Conservation (phyloP, 1,284 basidiomycete genomes). For the Austroboletus olivaceoglutinosus region DNA sequence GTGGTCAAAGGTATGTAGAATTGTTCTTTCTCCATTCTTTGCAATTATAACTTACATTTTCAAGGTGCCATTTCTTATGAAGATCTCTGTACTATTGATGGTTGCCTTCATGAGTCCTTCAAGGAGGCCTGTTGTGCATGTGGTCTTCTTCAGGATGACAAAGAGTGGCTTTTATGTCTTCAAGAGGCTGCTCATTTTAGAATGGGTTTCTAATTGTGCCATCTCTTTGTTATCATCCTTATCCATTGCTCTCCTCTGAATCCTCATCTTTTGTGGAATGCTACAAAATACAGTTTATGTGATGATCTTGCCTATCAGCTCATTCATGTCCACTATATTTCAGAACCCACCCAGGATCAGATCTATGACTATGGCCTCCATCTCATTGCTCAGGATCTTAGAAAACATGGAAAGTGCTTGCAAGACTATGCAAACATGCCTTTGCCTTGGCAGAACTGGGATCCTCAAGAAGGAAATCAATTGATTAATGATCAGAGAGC, state of each 20-base stretch:
- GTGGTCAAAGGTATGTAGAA: slow-evolving; percentile 26
- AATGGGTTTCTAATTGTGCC: background rate
- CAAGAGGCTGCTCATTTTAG: background rate
- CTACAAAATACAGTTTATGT: slow-evolving; percentile 33
- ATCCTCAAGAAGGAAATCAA: slow-evolving; percentile 25
- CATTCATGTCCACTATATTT: background rate
- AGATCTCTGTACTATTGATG: slow-evolving; percentile 25
- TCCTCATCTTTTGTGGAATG: background rate
- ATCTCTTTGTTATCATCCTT: background rate
- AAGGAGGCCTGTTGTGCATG: slow-evolving; percentile 29
- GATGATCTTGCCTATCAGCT: slow-evolving; percentile 27
- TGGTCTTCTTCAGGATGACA: slow-evolving; percentile 39
- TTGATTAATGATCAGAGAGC: slow-evolving; percentile 39
- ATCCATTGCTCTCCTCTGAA: background rate
- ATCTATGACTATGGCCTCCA: slow-evolving; percentile 43
- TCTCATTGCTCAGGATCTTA: slow-evolving; percentile 35
- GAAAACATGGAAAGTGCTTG: slow-evolving; percentile 21
- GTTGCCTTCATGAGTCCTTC: slow-evolving; percentile 17
- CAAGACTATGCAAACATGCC: slow-evolving; percentile 35
- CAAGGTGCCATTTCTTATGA: slow-evolving; percentile 32
- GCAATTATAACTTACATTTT: background rate
- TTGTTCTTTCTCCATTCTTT: slow-evolving; percentile 10
- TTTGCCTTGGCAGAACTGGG: slow-evolving; percentile 29
- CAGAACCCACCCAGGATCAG: slow-evolving; percentile 28
- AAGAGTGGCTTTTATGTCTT: slow-evolving; percentile 29